phyloP scores from a whole-genome alignment of 2,329 filamentous ascomycete genomes.

The Meredithiella fracta region DNA sequence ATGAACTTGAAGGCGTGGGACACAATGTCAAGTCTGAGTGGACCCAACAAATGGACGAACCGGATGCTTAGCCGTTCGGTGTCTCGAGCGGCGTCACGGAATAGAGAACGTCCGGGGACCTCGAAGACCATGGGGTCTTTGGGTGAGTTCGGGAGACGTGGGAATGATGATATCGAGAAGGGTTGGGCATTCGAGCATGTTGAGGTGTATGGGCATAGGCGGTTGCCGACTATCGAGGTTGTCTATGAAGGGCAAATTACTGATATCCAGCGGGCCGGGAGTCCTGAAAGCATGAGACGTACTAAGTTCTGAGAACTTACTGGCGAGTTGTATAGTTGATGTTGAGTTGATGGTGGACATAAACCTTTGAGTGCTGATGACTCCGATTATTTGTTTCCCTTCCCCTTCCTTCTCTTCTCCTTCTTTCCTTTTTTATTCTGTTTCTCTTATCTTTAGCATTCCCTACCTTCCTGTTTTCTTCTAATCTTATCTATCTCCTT shows the following conservation, averaged over 20 bases:
- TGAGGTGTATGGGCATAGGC: background rate
- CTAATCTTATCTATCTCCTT: no score
- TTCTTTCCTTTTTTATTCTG: background rate
- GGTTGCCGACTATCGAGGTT: background rate
- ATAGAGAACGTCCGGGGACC: background rate
- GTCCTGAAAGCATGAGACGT: background rate
- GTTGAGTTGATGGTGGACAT: background rate
- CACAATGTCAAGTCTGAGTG: slow-evolving; percentile 1
- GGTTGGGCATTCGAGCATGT: background rate
- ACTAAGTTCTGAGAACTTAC: background rate
- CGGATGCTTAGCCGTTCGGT: slow-evolving; percentile 12
- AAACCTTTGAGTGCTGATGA: background rate
- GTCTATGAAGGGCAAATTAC: background rate
- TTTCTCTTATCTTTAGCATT: no score
- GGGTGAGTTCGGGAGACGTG: background rate
- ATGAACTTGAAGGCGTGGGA: slow-evolving; percentile 8
- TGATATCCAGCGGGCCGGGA: background rate
- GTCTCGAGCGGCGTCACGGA: slow-evolving; percentile 2
- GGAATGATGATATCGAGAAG: background rate
- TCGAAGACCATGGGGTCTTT: background rate
- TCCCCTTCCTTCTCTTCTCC: background rate
- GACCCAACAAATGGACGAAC: slow-evolving; percentile 8
- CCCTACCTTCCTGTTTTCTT: no score
- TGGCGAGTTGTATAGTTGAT: background rate
- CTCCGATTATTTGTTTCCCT: background rate